Evolutionary conservation across 805 yeast species (phyloP), one percentile per base, ranked within the genome.

Genomic region (Pichia occidentalis): DNA sequence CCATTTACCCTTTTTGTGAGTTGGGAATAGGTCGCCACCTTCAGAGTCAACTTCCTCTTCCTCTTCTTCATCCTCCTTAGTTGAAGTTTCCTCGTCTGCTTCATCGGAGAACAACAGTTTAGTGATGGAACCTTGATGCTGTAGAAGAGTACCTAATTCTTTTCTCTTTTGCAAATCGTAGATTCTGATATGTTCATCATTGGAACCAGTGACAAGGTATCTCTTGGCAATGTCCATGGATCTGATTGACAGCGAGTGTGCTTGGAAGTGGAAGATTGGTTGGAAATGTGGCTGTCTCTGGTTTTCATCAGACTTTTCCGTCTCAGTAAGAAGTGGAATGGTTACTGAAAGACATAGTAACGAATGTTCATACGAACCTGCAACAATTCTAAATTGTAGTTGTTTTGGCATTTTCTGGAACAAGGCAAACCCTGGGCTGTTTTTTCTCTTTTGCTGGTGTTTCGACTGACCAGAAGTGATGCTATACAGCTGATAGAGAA

Each of bases 331-430:
- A 1, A 40, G 33, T 2, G 77, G 72, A 19, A 85, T 51, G n/a
- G 79, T 71, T 30, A 85, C 64, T 1, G 96, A 85, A 12, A 87
- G 68, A 66, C 97, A 87, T 28, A 88, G 64, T 32, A 92, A 61
- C 45, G 87, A 85, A 63, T 92, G 98, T 63, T 92, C 98, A 53
- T 92, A 92, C 1, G 97, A 87, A 19, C 98, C 98, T 10, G 85
- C 95, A 51, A 90, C 73, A 18, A 92, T 77, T 56, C 98, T 71
- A 49, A 90, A 82, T 50, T 70, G 75, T 4, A 52, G 37, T 29
- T 45, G 39, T n/a, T 26, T 29, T 20, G 35, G 13, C 43, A 43
- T 32, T 13, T 18, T 28, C n/a, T n/a, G n/a, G n/a, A n/a, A n/a
- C n/a, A n/a, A n/a, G n/a, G n/a, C n/a, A n/a, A n/a, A n/a, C n/a